Percentiles rank a stretch among this genome's conserved stretches.
These are phyloP conservation scores for Plectranthus barbatus DNA, from an alignment of 257 asterid species.

Conservation along the genomic window DNA sequence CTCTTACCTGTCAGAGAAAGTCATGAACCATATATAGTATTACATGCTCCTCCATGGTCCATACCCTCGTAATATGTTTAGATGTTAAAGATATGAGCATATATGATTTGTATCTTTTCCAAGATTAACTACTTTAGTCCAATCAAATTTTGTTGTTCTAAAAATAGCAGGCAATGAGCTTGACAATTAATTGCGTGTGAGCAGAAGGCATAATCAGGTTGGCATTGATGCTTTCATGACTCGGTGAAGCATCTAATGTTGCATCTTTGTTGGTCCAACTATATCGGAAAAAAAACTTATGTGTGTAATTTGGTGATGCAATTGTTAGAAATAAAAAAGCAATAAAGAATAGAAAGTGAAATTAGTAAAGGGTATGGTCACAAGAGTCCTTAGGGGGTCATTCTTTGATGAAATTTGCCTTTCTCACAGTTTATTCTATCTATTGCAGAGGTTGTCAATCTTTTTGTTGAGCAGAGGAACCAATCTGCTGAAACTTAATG, in stretches of 20 bases:
- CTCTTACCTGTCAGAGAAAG: too few species aligned
- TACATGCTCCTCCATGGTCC: neutral
- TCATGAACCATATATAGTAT: too few species aligned
- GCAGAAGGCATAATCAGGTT: neutral
- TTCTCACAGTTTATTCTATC: conserved; percentile 14
- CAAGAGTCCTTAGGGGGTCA: neutral
- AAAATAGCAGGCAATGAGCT: neutral
- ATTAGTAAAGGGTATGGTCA: neutral
- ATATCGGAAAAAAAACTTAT: too few species aligned
- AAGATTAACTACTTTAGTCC: neutral
- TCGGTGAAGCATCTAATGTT: neutral
- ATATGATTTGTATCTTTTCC: neutral
- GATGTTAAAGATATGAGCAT: neutral
- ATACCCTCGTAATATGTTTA: neutral
- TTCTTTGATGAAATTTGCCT: neutral
- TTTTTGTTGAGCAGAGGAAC: conserved; percentile 44
- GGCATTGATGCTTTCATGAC: neutral
- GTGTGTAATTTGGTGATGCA: neutral
- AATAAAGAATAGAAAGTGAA: neutral
- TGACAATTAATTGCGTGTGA: neutral
- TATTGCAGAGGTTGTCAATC: conserved; percentile 46
- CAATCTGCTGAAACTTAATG: conserved; percentile 22
- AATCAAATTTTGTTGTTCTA: neutral
- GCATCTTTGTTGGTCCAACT: neutral
- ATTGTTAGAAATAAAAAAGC: neutral